Evolutionary conservation across 768 basidiomycete species (phyloP).

Genomic region (Phanerochaete carnosa): DNA sequence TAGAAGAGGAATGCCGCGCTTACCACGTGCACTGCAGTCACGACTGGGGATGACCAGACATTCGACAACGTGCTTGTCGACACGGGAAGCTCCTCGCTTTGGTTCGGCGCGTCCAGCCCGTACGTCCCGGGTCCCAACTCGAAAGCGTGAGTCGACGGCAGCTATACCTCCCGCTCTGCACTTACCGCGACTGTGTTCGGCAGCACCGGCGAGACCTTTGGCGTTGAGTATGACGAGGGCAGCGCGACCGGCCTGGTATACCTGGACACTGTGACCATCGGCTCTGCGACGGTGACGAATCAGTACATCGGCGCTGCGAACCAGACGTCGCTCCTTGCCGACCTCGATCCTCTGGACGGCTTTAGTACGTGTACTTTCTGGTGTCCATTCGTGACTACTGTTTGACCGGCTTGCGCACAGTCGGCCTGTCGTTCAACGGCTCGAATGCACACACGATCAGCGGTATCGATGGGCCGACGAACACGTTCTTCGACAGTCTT

Average conservation of each 20-base stretch:
- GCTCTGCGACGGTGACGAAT: not conserved
- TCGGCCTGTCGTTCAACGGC: conserved; percentile 4
- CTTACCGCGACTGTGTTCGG: not conserved
- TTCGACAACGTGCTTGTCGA: conserved; percentile 6
- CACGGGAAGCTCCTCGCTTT: conserved; percentile 9
- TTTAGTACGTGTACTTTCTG: conserved; percentile 1
- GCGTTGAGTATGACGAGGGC: conserved; percentile 2
- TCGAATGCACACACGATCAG: conserved; percentile 4
- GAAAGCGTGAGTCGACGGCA: not conserved
- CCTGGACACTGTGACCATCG: conserved; percentile 6
- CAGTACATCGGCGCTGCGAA: conserved; percentile 8
- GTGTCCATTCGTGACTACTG: not conserved
- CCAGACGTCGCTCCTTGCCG: not conserved
- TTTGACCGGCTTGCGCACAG: not conserved
- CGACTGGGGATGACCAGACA: conserved; percentile 8
- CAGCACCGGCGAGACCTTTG: not conserved
- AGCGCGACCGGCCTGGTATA: conserved; percentile 6
- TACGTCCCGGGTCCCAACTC: conserved; percentile 7
- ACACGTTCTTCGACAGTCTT: conserved; percentile 7
- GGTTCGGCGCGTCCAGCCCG: conserved; percentile 6
- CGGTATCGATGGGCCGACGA: conserved; percentile 1
- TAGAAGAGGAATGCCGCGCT: too few relatives aligned
- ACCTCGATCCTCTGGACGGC: conserved; percentile 4
- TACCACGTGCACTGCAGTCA: not conserved
- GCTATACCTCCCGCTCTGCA: not conserved